Evolutionary conservation across 768 basidiomycete species (phyloP).

Genomic region (Phlebiopsis flavidoalba): DNA sequence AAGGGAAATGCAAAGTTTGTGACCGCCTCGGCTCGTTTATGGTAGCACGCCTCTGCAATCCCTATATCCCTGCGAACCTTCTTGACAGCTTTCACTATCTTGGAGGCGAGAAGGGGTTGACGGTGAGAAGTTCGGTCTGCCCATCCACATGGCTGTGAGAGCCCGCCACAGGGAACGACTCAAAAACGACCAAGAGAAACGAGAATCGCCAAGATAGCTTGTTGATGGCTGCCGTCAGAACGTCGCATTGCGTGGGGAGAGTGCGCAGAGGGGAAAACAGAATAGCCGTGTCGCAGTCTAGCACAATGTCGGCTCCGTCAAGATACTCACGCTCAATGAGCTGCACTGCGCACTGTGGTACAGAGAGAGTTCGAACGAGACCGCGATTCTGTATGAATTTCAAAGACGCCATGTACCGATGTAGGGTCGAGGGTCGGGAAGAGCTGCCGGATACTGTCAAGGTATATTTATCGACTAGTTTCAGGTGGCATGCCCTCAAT

Average conservation of each 20-base stretch:
- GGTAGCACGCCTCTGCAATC: constrained; percentile 56
- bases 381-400: constrained; percentile 63
- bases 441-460: constrained; percentile 13
- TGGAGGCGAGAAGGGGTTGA: constrained; percentile 59
- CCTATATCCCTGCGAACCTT: constrained; percentile 58
- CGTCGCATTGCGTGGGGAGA: constrained; percentile 46
- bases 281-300: constrained; percentile 58
- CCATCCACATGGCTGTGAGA: neutral
- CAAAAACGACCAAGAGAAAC: constrained; percentile 55
- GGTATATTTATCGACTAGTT: constrained; percentile 16
- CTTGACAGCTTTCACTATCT: constrained; percentile 62
- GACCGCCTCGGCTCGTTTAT: constrained; percentile 37
- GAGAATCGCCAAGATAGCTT: constrained; percentile 60
- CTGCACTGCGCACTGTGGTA: constrained; percentile 40
- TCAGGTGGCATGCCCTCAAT: constrained; percentile 13
- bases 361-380: constrained; percentile 47
- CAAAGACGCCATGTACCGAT: constrained; percentile 68
- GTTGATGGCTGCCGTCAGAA: constrained; percentile 39
- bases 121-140: constrained; percentile 10
- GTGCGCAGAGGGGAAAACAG: constrained; percentile 41
- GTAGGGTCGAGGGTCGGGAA: constrained; percentile 36
- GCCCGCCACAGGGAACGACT: constrained; percentile 12
- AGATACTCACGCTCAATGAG: constrained; percentile 63
- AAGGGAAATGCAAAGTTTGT: constrained; percentile 62
- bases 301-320: constrained; percentile 56